Conservation (phyloP, 768 basidiomycete species). For the Termitomyces sp. region DNA sequence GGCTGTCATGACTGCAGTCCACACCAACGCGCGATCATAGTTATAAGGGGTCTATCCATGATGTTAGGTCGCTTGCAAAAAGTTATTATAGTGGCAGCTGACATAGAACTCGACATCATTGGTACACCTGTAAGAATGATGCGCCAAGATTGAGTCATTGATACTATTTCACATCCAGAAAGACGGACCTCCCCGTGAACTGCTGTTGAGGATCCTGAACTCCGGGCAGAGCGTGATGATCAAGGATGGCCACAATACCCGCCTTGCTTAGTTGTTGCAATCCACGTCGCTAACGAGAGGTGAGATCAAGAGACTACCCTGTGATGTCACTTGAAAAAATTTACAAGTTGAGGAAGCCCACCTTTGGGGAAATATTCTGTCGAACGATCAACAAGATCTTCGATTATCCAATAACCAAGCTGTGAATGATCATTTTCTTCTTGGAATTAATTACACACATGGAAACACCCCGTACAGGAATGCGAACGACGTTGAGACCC, state of each 20-base stretch:
- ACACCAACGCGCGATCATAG: slow-evolving; percentile 73
- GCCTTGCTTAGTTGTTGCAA: slow-evolving; percentile 52
- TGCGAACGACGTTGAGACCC: slow-evolving; percentile 71
- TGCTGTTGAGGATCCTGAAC: slow-evolving; percentile 53
- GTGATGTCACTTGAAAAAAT: slow-evolving; percentile 11
- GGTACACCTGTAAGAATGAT: slow-evolving; percentile 46
- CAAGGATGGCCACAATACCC: slow-evolving; percentile 60
- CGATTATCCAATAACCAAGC: slow-evolving; percentile 83
- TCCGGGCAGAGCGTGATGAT: slow-evolving; percentile 67
- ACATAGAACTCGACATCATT: slow-evolving; percentile 70
- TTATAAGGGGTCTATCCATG: slow-evolving; percentile 53
- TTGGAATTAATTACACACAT: not conserved
- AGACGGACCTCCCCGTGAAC: slow-evolving; percentile 62
- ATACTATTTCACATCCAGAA: not conserved
- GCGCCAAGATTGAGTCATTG: not conserved
- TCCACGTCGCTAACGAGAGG: slow-evolving; percentile 48
- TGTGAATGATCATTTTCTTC: slow-evolving; percentile 15
- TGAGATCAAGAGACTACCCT: not conserved
- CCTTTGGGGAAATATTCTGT: slow-evolving; percentile 66
- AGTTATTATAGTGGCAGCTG: not conserved
- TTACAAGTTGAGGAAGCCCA: slow-evolving; percentile 59
- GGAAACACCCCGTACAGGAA: slow-evolving; percentile 47
- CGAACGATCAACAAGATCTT: slow-evolving; percentile 56
- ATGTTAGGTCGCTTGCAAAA: not conserved
- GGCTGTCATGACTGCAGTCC: slow-evolving; percentile 76